Evolutionary conservation across 2,329 filamentous ascomycete genomes (phyloP), one percentile per base, ranked within the genome.

Genomic region (Volutella citrinella): DNA sequence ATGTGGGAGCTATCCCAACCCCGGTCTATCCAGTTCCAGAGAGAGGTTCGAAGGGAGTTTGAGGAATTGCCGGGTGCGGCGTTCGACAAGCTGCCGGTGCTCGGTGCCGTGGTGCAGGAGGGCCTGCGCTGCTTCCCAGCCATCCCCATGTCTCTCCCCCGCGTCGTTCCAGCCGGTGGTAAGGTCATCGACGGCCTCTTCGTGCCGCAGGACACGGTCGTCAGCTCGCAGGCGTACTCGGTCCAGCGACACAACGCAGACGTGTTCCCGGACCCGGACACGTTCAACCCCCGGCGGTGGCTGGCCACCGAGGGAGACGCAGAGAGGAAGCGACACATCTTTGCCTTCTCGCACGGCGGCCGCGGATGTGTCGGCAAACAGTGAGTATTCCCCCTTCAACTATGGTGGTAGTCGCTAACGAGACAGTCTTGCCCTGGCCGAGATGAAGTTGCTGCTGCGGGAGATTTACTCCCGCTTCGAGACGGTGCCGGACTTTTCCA

Each of bases 211-310:
- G 58, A 63, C 2, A 73, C 74, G 0, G 66, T 77, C 25, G 76
- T 79, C 27, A 78, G 76, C 51, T 71, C 69, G 42, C 77, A 81
- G 55, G 71, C 78, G 1, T 77, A 70, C 49, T 79, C 75, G 12
- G 65, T 78, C 16, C 74, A 81, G 40, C 68, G 70, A 15, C 61
- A 77, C 33, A 72, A 80, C 45, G 56, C 60, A 7, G 70, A 80
- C 35, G 82, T 87, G 3, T 96, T 93, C 56, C 79, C 82, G 1
- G 74, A 88, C 27, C 83, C 88, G 0, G 83, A 94, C 40, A 61
- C 59, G 5, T 95, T 88, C 53, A 70, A 82, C 30, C 89, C 89
- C 0, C 84, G 90, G 36, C 74, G 90, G 45, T 95, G 90, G 89
- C 76, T 94, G 45, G 77, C 72, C 8, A 71, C 74, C 9, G 73